Evolutionary conservation across 179 eudicot genomes (phyloP).

Genomic region (Actinidia polygama): DNA sequence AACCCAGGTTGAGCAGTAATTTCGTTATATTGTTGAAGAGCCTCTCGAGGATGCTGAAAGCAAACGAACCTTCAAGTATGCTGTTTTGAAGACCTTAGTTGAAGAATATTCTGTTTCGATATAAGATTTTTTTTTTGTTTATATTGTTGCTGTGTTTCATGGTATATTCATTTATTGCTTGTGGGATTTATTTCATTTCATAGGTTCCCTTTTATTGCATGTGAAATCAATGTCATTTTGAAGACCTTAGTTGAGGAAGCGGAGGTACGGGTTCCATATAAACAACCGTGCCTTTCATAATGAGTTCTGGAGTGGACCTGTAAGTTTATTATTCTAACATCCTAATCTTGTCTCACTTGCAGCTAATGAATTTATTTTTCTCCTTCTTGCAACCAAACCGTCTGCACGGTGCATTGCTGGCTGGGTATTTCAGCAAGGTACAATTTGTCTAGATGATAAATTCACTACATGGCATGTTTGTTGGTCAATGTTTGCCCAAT

Average conservation of each 20-base stretch:
- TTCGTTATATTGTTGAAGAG: slow-evolving; percentile 83
- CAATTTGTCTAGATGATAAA: neutral
- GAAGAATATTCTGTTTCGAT: neutral
- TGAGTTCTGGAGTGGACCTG: neutral
- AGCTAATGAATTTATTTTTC: slow-evolving; percentile 94
- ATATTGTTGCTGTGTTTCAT: neutral
- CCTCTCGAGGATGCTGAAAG: slow-evolving; percentile 92
- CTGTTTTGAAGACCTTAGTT: no score
- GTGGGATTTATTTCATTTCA: slow-evolving; percentile 10
- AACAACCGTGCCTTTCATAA: neutral
- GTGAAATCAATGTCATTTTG: slow-evolving; percentile 97
- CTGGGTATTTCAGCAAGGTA: slow-evolving; percentile 99
- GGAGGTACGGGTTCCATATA: slow-evolving; percentile 52
- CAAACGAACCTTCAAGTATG: slow-evolving; percentile 87
- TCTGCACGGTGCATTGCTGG: slow-evolving; percentile 81
- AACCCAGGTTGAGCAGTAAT: slow-evolving; percentile 89
- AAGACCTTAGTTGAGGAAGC: slow-evolving; percentile 96
- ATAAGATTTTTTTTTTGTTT: neutral
- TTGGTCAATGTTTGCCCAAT: neutral
- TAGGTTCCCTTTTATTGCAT: slow-evolving; percentile 95
- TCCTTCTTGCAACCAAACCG: slow-evolving; percentile 91
- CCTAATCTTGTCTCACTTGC: slow-evolving; percentile 32
- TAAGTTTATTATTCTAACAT: neutral
- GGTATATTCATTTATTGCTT: neutral
- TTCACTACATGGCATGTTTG: neutral